A percentile compares a stretch with the other conserved stretches of the same genome.
phyloP scores from a whole-genome alignment of 495 filamentous ascomycete genomes.

The Cairneyella variabilis region DNA sequence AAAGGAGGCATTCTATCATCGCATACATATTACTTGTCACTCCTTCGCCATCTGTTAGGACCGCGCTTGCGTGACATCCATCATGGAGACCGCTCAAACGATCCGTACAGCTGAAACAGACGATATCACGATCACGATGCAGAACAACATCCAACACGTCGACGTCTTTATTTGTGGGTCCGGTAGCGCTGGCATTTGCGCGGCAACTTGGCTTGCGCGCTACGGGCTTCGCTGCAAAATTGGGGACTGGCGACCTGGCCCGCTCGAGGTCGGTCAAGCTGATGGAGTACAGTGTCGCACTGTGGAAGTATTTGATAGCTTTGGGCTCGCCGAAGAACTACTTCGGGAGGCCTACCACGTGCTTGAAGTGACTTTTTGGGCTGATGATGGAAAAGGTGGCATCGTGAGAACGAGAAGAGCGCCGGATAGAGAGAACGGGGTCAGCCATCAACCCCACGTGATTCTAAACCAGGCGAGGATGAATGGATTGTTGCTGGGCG shows the following conservation, averaged over 20 bases:
- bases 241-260: slow-evolving; percentile 57
- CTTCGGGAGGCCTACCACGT: slow-evolving; percentile 71
- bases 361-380: slow-evolving; percentile 65
- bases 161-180: slow-evolving; percentile 63
- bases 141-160: background rate
- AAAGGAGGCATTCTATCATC: no score
- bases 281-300: slow-evolving; percentile 79
- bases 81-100: no score
- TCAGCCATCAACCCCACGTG: slow-evolving; percentile 68
- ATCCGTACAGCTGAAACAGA: no score
- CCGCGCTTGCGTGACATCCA: no score
- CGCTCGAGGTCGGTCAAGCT: slow-evolving; percentile 67
- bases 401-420: slow-evolving; percentile 52
- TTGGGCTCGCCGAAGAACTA: slow-evolving; percentile 66
- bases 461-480: slow-evolving; percentile 75
- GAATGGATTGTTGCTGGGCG: slow-evolving; percentile 57
- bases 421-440: slow-evolving; percentile 57
- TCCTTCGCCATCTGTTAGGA: no score
- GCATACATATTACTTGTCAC: no score
- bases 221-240: slow-evolving; percentile 58
- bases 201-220: slow-evolving; percentile 62
- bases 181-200: slow-evolving; percentile 67
- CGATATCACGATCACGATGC: background rate
- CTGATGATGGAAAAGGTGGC: slow-evolving; percentile 27
- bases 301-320: slow-evolving; percentile 76